Base-by-base conservation (phyloP, 2,329 filamentous ascomycete species). In the Biscogniauxia sp. region DNA sequence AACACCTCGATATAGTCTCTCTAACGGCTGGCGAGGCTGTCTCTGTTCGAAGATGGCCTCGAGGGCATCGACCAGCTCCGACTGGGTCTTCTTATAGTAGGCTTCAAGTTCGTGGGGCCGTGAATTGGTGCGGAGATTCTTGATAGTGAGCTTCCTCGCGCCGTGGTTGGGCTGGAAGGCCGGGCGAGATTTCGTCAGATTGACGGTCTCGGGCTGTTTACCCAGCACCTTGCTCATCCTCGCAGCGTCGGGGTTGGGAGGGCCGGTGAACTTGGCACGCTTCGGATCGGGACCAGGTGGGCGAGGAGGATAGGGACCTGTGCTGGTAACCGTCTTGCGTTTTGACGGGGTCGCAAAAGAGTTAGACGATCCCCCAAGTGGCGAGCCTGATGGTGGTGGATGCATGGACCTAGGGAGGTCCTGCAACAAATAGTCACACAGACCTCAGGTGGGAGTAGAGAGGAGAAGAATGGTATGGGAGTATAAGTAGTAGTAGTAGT, bases 101-200 rank as follows among this genome's bases (percentile, higher is more conserved):
- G 86, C 82, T 64, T 90, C 87, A 20, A 90, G 84, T 68, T 92
- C 86, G 58, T 84, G 80, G 56, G 77, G 71, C 49, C 76, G 73
- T 60, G 83, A 82, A n/a, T 84, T 78, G 1, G 84, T 83, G 61
- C 89, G 87, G 65, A 97, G 83, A 73, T 97, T 98, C 84, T 97
- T 97, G 69, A 99, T 91, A n/a, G 94, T 85, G 53, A 99, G 84
- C 76, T 90, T 93, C 80, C 90, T 93, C 20, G 92, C 88, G 32
- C 92, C 93, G 11, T 83, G 81, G 69, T 91, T 87, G 13, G 92
- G 88, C 67, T 89, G 90, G 72, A 93, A 91, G 55, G 78, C 76
- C 20, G 75, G 71, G 23, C 66, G 74, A 69, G 67, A 72, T 61
- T 72, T 75, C 53, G 81, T 84, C 66, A 85, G 77, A 68, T 80